A percentile compares a stretch with the other conserved stretches of the same genome.
These are phyloP conservation scores for Monosporascus sp. DNA, from an alignment of 2,329 filamentous ascomycete species.

Conservation along the genomic window DNA sequence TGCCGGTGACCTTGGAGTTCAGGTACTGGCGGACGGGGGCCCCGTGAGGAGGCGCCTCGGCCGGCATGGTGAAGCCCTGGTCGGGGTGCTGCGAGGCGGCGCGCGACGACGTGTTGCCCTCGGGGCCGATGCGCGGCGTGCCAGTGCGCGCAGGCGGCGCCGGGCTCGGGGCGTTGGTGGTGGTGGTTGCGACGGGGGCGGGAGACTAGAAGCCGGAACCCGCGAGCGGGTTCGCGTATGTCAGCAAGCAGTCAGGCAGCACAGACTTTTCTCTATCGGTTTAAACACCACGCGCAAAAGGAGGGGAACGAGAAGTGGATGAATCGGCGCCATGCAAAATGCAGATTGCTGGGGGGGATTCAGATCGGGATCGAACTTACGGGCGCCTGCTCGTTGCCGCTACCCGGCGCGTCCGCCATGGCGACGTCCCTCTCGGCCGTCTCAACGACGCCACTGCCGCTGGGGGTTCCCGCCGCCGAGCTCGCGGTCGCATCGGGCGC, in stretches of 20 bases:
- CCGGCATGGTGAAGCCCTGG: constrained; percentile 47
- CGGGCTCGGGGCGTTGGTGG: constrained; percentile 29
- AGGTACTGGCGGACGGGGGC: constrained; percentile 66
- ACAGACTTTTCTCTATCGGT: no score
- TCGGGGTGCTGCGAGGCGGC: constrained; percentile 55
- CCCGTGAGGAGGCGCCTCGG: constrained; percentile 58
- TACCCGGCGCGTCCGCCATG: constrained; percentile 36
- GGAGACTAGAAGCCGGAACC: constrained; percentile 30
- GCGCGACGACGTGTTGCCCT: constrained; percentile 46
- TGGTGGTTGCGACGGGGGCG: constrained; percentile 21
- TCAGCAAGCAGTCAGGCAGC: constrained; percentile 1
- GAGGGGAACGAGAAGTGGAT: no score
- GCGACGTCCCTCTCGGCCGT: constrained; percentile 29
- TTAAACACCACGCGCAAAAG: no score
- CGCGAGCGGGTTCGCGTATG: not conserved
- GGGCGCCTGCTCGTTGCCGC: constrained; percentile 32
- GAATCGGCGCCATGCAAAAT: not conserved
- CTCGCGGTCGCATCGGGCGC: constrained; percentile 1
- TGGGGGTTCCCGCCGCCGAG: not conserved
- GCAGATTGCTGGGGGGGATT: not conserved
- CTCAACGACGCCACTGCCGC: constrained; percentile 12
- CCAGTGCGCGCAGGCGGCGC: constrained; percentile 37
- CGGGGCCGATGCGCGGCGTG: constrained; percentile 36
- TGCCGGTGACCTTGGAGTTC: constrained; percentile 64
- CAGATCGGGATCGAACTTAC: constrained; percentile 22